These are phyloP conservation scores for Zopfia rhizophila DNA, from an alignment of 2,329 filamentous ascomycete species.

Conservation along the genomic window DNA sequence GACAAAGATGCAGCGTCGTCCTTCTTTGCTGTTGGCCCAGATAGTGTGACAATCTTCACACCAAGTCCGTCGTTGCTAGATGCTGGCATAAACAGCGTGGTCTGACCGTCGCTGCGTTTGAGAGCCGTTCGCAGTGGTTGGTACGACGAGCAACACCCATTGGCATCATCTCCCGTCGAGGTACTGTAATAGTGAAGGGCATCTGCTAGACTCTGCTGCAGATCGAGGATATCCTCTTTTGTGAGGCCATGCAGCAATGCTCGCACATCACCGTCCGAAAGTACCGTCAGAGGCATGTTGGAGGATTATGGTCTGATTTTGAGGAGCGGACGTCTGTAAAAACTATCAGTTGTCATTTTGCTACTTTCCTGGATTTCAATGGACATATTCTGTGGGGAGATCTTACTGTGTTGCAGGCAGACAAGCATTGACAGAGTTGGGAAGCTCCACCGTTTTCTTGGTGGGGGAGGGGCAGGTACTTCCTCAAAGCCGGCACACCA, in stretches of 20 bases:
- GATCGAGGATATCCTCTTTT: constrained; percentile 65
- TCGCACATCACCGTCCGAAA: constrained; percentile 67
- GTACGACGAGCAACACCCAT: constrained; percentile 67
- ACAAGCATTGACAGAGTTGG: too few species aligned
- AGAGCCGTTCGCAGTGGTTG: constrained; percentile 71
- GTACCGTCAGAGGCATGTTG: constrained; percentile 68
- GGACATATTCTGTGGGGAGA: too few species aligned
- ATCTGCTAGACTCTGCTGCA: constrained; percentile 68
- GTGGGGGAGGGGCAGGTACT: too few species aligned
- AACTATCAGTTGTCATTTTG: too few species aligned
- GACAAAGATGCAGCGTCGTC: constrained; percentile 45
- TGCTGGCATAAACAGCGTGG: constrained; percentile 75
- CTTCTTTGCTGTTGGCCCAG: constrained; percentile 47
- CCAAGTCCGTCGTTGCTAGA: constrained; percentile 68
- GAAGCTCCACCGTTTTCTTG: too few species aligned
- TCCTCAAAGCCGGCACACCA: too few species aligned
- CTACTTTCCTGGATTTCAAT: too few species aligned
- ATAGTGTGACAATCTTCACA: constrained; percentile 72
- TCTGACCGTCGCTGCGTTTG: constrained; percentile 69
- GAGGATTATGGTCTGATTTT: too few species aligned
- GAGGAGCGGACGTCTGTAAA: too few species aligned
- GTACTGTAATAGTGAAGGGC: constrained; percentile 74
- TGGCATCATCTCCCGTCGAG: constrained; percentile 64
- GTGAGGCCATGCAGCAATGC: constrained; percentile 65
- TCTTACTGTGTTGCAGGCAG: too few species aligned